These are phyloP conservation scores for Pugionium dolabratum DNA, from an alignment of 345 rosid genomes.

Conservation along the genomic window DNA sequence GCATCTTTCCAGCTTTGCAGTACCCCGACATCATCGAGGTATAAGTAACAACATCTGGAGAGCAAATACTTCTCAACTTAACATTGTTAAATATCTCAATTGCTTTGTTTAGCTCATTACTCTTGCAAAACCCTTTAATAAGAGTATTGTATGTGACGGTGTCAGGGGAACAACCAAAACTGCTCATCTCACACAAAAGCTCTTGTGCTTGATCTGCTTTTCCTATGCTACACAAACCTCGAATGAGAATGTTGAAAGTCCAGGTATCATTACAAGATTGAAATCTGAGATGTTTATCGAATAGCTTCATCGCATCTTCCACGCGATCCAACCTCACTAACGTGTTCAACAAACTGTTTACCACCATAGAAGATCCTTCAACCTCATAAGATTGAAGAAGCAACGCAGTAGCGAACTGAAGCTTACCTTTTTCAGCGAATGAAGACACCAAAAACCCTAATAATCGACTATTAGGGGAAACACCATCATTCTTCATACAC, in stretches of 20 bases:
- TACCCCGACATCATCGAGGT: constrained; percentile 73
- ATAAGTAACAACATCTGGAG: constrained; percentile 66
- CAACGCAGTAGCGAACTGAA: constrained; percentile 51
- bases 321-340: constrained; percentile 55
- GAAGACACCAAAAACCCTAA: constrained; percentile 58
- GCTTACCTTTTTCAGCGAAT: constrained; percentile 47
- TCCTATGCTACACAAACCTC: constrained; percentile 60
- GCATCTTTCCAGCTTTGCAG: constrained; percentile 71
- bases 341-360: constrained; percentile 57
- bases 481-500: constrained; percentile 75
- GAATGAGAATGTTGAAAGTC: constrained; percentile 75
- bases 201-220: constrained; percentile 54
- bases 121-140: constrained; percentile 70
- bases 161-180: constrained; percentile 66
- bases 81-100: constrained; percentile 52
- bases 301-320: constrained; percentile 59
- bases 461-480: constrained; percentile 47
- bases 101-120: constrained; percentile 57
- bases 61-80: constrained; percentile 40
- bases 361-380: constrained; percentile 40
- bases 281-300: constrained; percentile 48
- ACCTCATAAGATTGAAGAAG: constrained; percentile 52
- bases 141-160: constrained; percentile 70
- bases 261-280: constrained; percentile 56
- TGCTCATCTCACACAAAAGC: constrained; percentile 56